A percentile compares a stretch with the other conserved stretches of the same genome.
phyloP scores from a whole-genome alignment of 768 basidiomycete species.

The Lyophyllum decastes region DNA sequence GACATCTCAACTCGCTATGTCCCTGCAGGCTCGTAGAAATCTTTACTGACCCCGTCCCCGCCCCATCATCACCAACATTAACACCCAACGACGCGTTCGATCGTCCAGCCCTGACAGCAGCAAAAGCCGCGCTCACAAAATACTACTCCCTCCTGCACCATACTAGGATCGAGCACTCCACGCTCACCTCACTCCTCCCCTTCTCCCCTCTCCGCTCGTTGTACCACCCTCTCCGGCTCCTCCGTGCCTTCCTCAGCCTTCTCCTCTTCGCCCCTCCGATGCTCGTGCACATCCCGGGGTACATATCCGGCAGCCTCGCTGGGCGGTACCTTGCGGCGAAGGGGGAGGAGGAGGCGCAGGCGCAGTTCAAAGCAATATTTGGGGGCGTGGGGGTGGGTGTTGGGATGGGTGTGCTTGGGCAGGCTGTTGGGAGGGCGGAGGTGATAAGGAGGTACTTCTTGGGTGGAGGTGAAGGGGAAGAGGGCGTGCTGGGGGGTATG shows the following conservation, averaged over 20 bases:
- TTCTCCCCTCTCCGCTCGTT: no score
- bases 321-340: conserved; percentile 41
- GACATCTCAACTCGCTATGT: no score
- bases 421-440: conserved; percentile 24
- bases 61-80: no score
- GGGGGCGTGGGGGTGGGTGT: conserved; percentile 47
- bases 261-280: conserved; percentile 43
- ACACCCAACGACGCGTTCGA: background rate
- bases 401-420: conserved; percentile 24
- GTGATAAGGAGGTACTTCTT: conserved; percentile 6
- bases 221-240: conserved; percentile 28
- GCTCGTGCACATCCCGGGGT: conserved; percentile 58
- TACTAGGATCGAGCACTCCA: conserved; percentile 50
- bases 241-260: conserved; percentile 36
- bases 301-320: conserved; percentile 47
- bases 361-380: conserved; percentile 71
- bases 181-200: conserved; percentile 39
- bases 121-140: conserved; percentile 49
- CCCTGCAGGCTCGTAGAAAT: conserved; percentile 19
- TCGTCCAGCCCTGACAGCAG: background rate
- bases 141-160: conserved; percentile 51
- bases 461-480: conserved; percentile 2
- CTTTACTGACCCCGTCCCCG: conserved; percentile 14
- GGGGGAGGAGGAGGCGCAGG: conserved; percentile 65
- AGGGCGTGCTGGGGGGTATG: conserved; percentile 1